Conservation (phyloP, 257 asterid genomes). For the Leptodermis oblonga region DNA sequence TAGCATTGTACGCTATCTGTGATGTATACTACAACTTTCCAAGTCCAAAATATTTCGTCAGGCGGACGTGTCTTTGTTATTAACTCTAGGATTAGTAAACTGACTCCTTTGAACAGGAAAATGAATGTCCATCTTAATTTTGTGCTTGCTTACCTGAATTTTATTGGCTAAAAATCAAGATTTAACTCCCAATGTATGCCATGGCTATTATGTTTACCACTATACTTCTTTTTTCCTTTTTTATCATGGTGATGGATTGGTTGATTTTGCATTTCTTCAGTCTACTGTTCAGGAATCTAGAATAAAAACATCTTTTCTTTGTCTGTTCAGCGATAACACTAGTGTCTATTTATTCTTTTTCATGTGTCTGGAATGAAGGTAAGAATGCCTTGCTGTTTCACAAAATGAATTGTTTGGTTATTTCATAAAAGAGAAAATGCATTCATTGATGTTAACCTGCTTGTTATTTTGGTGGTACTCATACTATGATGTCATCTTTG, state of each 20-base stretch:
- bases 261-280: neutral
- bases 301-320: neutral
- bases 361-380: neutral
- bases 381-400: neutral
- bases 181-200: neutral
- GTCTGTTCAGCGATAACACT: neutral
- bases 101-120: neutral
- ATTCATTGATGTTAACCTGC: conserved; percentile 6
- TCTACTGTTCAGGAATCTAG: neutral
- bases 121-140: too few relatives aligned
- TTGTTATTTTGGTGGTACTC: conserved; percentile 8
- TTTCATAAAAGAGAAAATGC: neutral
- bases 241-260: neutral
- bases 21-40: neutral
- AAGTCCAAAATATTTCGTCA: neutral
- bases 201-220: neutral
- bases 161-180: neutral
- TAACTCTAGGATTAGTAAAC: neutral
- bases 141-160: neutral
- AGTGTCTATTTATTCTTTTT: neutral
- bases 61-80: neutral
- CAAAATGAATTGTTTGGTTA: neutral
- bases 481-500: conserved; percentile 22
- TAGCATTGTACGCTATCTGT: neutral
- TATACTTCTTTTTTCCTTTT: neutral